Percentiles rank a stretch among this genome's conserved stretches.
Evolutionary conservation across 1,284 basidiomycete genomes (phyloP).

Genomic region (Cerrena zonata): DNA sequence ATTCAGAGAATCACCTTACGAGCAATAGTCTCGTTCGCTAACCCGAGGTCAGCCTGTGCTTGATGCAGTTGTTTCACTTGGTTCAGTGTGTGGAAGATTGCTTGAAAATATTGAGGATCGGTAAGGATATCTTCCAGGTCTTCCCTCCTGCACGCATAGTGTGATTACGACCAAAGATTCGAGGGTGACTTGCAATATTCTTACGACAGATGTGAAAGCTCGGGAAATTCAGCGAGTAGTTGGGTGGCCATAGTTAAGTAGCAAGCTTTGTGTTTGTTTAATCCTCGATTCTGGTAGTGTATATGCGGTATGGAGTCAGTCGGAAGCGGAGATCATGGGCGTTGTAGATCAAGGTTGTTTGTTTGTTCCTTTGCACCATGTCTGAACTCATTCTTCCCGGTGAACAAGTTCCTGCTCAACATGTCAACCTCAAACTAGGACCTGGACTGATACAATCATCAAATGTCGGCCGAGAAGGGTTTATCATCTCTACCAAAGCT

Average conservation of each 20-base stretch:
- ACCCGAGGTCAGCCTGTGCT: constrained; percentile 70
- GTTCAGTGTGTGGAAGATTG: constrained; percentile 74
- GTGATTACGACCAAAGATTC: constrained; percentile 6
- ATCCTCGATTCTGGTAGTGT: no score
- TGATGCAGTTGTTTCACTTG: constrained; percentile 70
- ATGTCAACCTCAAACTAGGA: constrained; percentile 74
- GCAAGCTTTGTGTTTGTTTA: not conserved
- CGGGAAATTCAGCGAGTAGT: constrained; percentile 62
- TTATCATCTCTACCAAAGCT: constrained; percentile 60
- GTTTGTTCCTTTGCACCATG: constrained; percentile 29
- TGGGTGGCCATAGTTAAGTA: constrained; percentile 36
- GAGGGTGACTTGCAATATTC: constrained; percentile 16
- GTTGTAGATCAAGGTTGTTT: not conserved
- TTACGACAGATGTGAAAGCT: constrained; percentile 65
- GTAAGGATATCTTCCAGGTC: constrained; percentile 83
- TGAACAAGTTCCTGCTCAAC: constrained; percentile 59
- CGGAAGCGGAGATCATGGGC: not conserved
- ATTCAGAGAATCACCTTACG: constrained; percentile 43
- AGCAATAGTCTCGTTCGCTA: constrained; percentile 79
- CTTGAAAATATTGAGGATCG: constrained; percentile 81
- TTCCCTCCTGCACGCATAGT: constrained; percentile 50
- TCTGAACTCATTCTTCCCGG: constrained; percentile 54
- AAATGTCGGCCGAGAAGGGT: constrained; percentile 26
- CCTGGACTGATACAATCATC: constrained; percentile 61
- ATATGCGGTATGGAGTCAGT: no score